Percentiles rank a stretch among this genome's conserved stretches.
These are phyloP conservation scores for Neurospora africana DNA, from an alignment of 495 filamentous ascomycete genomes.

Conservation along the genomic window DNA sequence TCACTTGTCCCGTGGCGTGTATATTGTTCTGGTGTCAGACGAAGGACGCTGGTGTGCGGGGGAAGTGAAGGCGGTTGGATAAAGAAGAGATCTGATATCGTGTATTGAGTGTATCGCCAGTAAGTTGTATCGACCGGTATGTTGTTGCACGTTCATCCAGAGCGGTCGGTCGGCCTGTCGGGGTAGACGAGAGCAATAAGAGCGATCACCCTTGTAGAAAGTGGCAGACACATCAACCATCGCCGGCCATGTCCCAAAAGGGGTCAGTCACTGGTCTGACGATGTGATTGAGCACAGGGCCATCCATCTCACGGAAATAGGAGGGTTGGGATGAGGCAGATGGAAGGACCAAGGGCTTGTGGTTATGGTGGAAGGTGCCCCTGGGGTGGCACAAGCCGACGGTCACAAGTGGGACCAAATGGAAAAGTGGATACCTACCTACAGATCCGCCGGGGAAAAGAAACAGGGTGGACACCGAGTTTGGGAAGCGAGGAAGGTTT, in stretches of 20 bases:
- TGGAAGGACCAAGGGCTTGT: background rate
- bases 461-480: background rate
- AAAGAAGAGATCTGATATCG: background rate
- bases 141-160: background rate
- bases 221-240: background rate
- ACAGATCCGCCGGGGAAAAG: background rate
- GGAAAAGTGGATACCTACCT: background rate
- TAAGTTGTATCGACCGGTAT: background rate
- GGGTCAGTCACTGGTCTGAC: background rate
- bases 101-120: background rate
- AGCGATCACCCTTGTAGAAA: background rate
- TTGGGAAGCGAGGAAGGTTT: background rate
- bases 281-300: background rate
- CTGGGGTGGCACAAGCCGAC: background rate
- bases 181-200: background rate
- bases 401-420: background rate
- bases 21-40: background rate
- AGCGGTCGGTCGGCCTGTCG: background rate
- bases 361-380: background rate
- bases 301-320: background rate
- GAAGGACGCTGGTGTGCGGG: background rate
- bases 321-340: background rate
- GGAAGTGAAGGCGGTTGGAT: background rate
- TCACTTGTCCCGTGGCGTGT: background rate
- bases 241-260: background rate